phyloP scores from a whole-genome alignment of 768 basidiomycete genomes.

The Tubosaeta sp. region DNA sequence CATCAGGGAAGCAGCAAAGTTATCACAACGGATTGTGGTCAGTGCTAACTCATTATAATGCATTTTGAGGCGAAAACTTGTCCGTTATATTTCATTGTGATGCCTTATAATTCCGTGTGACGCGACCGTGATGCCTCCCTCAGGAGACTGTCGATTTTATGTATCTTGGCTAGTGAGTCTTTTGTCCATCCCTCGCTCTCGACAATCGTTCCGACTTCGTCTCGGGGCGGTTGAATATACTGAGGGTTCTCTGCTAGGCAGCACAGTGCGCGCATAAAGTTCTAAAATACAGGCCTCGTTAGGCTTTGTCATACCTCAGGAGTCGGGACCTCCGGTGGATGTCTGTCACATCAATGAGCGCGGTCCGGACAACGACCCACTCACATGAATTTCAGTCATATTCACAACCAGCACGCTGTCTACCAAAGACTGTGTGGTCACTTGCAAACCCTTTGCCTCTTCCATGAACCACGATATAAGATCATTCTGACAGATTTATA shows the following conservation, averaged over 20 bases:
- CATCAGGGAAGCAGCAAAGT: too few species aligned
- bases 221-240: background rate
- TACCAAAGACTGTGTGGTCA: background rate
- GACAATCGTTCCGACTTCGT: background rate
- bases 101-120: too few species aligned
- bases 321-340: background rate
- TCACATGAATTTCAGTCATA: background rate
- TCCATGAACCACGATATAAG: slow-evolving; percentile 30
- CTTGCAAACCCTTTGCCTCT: background rate
- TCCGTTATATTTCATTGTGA: too few species aligned
- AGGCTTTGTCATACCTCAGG: background rate
- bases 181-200: background rate
- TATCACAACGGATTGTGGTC: too few species aligned
- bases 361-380: background rate
- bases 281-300: background rate
- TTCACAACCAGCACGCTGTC: background rate
- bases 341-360: background rate
- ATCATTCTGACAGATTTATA: slow-evolving; percentile 22
- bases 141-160: too few species aligned
- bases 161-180: background rate
- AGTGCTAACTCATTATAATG: too few species aligned
- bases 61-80: too few species aligned
- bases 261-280: background rate
- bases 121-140: too few species aligned
- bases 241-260: background rate